These are phyloP conservation scores for Microbotryum lychnidis-dioicae DNA, from an alignment of 1,284 basidiomycete species.

Conservation along the genomic window DNA sequence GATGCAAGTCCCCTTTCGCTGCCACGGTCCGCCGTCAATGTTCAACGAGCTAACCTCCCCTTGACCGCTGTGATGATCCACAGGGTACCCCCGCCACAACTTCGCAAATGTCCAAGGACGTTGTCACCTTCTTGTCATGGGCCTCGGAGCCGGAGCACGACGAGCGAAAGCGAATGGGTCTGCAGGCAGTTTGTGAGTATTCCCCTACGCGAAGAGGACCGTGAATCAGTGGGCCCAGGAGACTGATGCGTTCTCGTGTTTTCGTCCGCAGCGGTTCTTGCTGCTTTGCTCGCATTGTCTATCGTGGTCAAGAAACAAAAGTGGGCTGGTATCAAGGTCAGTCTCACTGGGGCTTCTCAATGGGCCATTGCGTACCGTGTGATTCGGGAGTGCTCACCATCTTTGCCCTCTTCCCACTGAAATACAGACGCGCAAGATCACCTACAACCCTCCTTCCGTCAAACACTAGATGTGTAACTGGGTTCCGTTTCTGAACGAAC, in stretches of 20 bases:
- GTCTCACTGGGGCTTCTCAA: constrained; percentile 54
- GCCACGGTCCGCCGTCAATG: neutral
- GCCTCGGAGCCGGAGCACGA: constrained; percentile 90
- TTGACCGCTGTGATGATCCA: constrained; percentile 34
- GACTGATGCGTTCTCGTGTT: constrained; percentile 66
- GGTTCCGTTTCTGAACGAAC: no score
- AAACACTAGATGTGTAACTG: constrained; percentile 22
- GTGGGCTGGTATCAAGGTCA: constrained; percentile 83
- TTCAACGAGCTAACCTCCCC: neutral
- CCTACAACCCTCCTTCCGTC: constrained; percentile 29
- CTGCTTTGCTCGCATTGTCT: constrained; percentile 61
- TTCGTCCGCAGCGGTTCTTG: constrained; percentile 75
- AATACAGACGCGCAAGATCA: constrained; percentile 70
- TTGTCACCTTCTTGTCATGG: constrained; percentile 74
- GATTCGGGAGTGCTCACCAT: neutral
- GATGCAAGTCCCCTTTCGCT: constrained; percentile 53
- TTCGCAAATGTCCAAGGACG: constrained; percentile 99
- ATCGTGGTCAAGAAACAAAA: constrained; percentile 92
- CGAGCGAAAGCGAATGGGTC: constrained; percentile 71
- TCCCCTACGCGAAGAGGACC: constrained; percentile 54
- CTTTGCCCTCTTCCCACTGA: neutral
- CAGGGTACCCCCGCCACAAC: constrained; percentile 85
- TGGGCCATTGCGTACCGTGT: neutral
- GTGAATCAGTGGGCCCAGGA: constrained; percentile 64
- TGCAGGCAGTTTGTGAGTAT: constrained; percentile 54